Evolutionary conservation across 2,329 filamentous ascomycete species (phyloP).

Genomic region (Endocalyx cinctus): DNA sequence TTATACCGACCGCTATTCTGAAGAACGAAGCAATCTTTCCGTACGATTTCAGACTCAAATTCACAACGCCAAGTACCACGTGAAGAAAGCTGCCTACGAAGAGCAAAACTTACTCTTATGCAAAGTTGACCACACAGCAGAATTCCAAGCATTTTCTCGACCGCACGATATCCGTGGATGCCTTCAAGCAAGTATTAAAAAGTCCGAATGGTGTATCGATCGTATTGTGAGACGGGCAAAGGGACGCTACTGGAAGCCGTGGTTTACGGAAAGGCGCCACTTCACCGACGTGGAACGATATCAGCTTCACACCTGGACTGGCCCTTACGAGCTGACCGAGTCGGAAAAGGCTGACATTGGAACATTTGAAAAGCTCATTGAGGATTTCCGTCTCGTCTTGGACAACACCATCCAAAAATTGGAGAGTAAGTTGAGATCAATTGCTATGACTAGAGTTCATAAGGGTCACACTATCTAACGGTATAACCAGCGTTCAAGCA

Average conservation of each 20-base stretch:
- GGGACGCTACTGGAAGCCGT: no score
- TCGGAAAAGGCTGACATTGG: conserved; percentile 26
- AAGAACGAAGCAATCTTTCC: conserved; percentile 40
- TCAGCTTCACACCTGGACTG: conserved; percentile 36
- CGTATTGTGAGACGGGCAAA: no score
- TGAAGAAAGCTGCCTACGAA: no score
- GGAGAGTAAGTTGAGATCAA: not conserved
- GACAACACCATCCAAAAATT: conserved; percentile 22
- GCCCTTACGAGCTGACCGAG: conserved; percentile 31
- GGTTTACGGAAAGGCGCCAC: no score
- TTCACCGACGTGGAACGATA: no score
- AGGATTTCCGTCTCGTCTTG: conserved; percentile 26
- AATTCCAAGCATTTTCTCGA: no score
- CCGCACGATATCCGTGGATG: conserved; percentile 22
- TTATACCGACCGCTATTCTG: conserved; percentile 51
- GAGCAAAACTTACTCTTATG: no score
- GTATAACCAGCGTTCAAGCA: no score
- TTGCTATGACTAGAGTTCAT: not conserved
- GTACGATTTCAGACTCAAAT: conserved; percentile 37
- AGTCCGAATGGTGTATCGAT: no score
- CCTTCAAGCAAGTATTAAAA: conserved; percentile 17
- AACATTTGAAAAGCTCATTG: conserved; percentile 30
- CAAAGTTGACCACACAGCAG: no score
- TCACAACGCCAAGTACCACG: no score
- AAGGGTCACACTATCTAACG: no score